phyloP scores from a whole-genome alignment of 2,329 filamentous ascomycete genomes.

The Penicillium sp. region DNA sequence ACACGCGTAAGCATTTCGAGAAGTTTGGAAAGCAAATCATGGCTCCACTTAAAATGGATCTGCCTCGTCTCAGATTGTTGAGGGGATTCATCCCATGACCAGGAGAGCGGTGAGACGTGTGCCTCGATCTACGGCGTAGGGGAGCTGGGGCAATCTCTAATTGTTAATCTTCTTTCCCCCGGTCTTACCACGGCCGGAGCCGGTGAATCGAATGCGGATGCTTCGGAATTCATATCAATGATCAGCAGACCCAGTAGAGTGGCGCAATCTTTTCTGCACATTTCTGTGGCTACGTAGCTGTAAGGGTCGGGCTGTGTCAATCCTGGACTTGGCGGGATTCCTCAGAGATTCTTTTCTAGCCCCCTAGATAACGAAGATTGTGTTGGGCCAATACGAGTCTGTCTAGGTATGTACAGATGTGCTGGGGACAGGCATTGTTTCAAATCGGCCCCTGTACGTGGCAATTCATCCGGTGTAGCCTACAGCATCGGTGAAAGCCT shows the following conservation, averaged over 20 bases:
- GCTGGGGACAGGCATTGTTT: neutral
- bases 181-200: neutral
- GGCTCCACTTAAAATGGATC: neutral
- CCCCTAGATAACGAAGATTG: constrained; percentile 3
- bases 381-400: neutral
- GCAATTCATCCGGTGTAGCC: neutral
- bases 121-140: constrained; percentile 1
- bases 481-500: neutral
- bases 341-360: constrained; percentile 3
- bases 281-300: neutral
- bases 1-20: neutral
- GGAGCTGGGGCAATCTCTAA: neutral
- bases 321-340: constrained; percentile 9
- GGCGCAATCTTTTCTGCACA: constrained; percentile 3
- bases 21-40: neutral
- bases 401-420: neutral
- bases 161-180: neutral
- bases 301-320: constrained; percentile 8
- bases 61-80: constrained; percentile 3
- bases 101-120: constrained; percentile 3
- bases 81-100: neutral
- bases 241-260: constrained; percentile 3
- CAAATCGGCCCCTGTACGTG: neutral
- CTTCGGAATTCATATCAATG: constrained; percentile 3
- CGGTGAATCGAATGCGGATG: constrained; percentile 1